Base-by-base conservation (phyloP, 2,329 filamentous ascomycete species). In the Remersonia thermophila region DNA sequence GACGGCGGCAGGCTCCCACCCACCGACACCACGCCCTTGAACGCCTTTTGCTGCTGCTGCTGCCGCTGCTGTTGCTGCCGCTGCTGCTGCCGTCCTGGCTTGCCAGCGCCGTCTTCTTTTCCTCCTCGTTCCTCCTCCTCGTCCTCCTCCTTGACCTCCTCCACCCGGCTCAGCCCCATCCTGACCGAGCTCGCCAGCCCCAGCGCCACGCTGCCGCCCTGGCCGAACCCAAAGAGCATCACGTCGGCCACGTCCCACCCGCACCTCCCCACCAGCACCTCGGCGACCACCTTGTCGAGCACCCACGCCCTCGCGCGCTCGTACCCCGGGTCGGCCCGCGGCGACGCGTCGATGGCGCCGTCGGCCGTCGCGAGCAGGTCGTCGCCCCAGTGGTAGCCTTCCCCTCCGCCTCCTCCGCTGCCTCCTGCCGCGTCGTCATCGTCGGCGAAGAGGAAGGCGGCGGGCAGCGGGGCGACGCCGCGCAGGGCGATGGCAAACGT, bases 401-500 rank as follows among this genome's bases (percentile, higher is more conserved):
- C 47, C 6, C 47, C 46, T 25, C 50, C 50, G 68, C 57, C 3
- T 38, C 47, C 6, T 46, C 47, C 27, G 50, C 50, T 3, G n/a
- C n/a, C n/a, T n/a, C n/a, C n/a, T n/a, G n/a, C n/a, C 46, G 48
- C 11, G 45, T 45, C 25, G 44, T 49, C 10, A 43, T 45, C 18
- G 44, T 49, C 11, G 12, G 23, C 33, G 18, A 75, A 76, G 3
- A 76, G 66, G 4, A 87, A 59, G 31, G 76, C 67, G 36, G 83
- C 74, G 2, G 83, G 81, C 4, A 93, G 63, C 0, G 73, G 71
- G 16, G 66, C 66, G 0, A 80, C 77, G 0, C 78, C 86, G 51
- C 81, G 80, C 29, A 93, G 63, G 6, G 83, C 72, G 36, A 94
- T 71, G 49, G 77, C 76, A 38, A 78, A 70, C 35, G 86, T 86